Evolutionary conservation across 2,329 filamentous ascomycete species (phyloP).

Genomic region (Beauveria varroae): DNA sequence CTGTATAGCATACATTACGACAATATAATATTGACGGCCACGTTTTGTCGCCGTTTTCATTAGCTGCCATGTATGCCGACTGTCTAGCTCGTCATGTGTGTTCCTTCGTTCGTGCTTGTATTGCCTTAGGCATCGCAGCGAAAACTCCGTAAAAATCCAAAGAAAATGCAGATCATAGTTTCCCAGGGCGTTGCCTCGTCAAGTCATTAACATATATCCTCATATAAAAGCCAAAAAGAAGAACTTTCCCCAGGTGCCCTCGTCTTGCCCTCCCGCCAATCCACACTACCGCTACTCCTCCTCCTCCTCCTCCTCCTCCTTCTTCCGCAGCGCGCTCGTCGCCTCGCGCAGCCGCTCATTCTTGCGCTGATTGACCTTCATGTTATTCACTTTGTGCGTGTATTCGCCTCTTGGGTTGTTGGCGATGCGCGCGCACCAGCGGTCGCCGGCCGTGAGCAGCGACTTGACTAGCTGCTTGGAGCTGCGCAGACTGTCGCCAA

Average conservation of each 20-base stretch:
- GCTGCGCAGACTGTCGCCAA: constrained; percentile 17
- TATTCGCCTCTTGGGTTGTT: constrained; percentile 21
- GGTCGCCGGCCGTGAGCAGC: constrained; percentile 18
- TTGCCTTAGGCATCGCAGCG: neutral
- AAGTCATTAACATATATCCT: neutral
- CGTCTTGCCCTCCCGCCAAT: too few species aligned
- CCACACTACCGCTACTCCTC: neutral
- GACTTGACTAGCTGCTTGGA: constrained; percentile 24
- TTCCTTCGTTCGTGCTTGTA: neutral
- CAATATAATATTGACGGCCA: neutral
- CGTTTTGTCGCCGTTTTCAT: neutral
- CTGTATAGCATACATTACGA: neutral
- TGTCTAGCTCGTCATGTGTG: neutral
- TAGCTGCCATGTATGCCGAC: neutral
- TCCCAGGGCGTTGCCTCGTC: too few species aligned
- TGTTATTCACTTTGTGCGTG: constrained; percentile 18
- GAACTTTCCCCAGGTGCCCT: neutral
- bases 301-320: neutral
- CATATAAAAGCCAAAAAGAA: neutral
- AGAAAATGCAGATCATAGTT: neutral
- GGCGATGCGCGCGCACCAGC: constrained; percentile 20
- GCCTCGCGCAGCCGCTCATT: constrained; percentile 10
- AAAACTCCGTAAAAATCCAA: neutral
- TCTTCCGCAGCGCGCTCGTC: neutral
- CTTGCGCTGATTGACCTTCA: constrained; percentile 19